phyloP scores from a whole-genome alignment of 148 eudicot genomes.

The Nyssa sinensis region DNA sequence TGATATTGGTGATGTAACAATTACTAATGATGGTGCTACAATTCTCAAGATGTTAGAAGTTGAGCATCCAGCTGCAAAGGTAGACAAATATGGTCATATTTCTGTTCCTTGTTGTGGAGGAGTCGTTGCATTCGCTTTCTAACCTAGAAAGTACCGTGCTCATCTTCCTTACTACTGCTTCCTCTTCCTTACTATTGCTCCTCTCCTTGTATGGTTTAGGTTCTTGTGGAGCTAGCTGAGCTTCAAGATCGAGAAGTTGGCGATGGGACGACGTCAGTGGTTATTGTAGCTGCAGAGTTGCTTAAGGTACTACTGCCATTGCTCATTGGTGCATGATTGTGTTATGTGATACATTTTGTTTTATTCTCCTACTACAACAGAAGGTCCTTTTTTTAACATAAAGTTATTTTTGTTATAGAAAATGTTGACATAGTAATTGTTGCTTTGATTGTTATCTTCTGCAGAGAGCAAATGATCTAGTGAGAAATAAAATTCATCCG shows the following conservation, averaged over 20 bases:
- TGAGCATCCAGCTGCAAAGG: conserved; percentile 99
- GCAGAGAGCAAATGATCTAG: conserved; percentile 94
- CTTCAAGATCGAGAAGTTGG: conserved; percentile 99
- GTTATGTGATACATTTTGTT: neutral
- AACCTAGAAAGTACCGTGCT: neutral
- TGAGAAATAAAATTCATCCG: conserved; percentile 91
- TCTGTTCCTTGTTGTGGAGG: neutral
- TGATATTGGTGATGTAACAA: conserved; percentile 93
- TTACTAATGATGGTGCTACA: conserved; percentile 97
- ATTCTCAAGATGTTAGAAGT: conserved; percentile 92
- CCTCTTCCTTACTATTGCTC: neutral
- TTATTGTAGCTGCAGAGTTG: conserved; percentile 94
- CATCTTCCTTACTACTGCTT: neutral
- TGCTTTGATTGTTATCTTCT: conserved; percentile 17
- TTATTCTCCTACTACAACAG: neutral
- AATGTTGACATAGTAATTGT: neutral
- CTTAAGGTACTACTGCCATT: conserved; percentile 61
- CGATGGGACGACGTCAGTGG: conserved; percentile 99
- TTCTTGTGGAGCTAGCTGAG: conserved; percentile 97
- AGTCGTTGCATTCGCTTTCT: neutral
- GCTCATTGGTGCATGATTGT: neutral
- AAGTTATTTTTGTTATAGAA: neutral
- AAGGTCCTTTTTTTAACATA: no score
- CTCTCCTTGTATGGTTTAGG: conserved; percentile 28
- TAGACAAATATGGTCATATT: conserved; percentile 12